phyloP scores from a whole-genome alignment of 2,329 filamentous ascomycete genomes.

The Colletotrichum sp. region DNA sequence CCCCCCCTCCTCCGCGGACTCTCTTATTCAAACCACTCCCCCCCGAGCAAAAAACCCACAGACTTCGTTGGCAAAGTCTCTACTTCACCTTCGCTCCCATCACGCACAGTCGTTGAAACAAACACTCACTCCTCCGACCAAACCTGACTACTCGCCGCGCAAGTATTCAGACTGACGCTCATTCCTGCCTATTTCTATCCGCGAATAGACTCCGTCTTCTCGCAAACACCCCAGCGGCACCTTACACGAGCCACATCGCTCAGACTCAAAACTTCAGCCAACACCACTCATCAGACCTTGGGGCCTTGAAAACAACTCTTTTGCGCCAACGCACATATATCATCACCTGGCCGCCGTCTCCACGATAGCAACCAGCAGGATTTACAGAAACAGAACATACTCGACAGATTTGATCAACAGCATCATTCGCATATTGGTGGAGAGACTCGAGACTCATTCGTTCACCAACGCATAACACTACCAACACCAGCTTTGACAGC shows the following conservation, averaged over 20 bases:
- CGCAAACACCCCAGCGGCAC: conserved; percentile 17
- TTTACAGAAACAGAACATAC: not conserved
- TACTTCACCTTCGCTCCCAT: not conserved
- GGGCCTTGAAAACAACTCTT: not conserved
- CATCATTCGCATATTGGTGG: conserved; percentile 12
- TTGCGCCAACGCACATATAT: conserved; percentile 7
- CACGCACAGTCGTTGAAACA: conserved; percentile 18
- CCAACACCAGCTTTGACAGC: conserved; percentile 26
- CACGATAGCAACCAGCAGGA: not conserved
- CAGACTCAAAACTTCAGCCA: not conserved
- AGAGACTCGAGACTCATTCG: conserved; percentile 7
- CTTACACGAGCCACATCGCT: conserved; percentile 2
- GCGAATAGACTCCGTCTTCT: conserved; percentile 22
- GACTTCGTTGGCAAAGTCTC: conserved; percentile 65
- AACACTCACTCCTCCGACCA: conserved; percentile 28
- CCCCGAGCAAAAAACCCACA: conserved; percentile 26
- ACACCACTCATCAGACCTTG: not conserved
- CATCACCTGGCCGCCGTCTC: not conserved
- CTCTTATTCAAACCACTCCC: conserved; percentile 19
- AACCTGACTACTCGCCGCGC: conserved; percentile 32
- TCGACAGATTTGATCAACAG: not conserved
- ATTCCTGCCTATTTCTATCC: conserved; percentile 24
- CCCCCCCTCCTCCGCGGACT: not conserved
- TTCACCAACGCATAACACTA: not conserved
- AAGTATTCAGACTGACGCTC: conserved; percentile 28